A percentile compares a stretch with the other conserved stretches of the same genome.
phyloP scores from a whole-genome alignment of 345 rosid species.

The Eucalyptus tenuipes region DNA sequence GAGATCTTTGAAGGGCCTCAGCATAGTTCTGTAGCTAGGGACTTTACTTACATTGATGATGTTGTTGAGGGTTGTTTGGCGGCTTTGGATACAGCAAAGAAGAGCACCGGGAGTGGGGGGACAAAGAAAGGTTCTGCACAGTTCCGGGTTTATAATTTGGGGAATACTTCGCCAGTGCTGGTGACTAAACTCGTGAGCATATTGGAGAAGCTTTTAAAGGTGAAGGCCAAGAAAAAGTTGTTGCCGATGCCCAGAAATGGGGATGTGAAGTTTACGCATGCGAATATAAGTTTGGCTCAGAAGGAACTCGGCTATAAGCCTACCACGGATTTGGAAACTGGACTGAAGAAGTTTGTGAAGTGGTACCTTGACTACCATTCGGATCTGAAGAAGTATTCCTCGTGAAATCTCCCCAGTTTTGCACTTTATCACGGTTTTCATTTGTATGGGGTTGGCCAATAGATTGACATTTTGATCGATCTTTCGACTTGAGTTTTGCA shows the following conservation, averaged over 20 bases:
- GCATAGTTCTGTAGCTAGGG: slow-evolving; percentile 52
- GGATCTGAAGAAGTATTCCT: slow-evolving; percentile 26
- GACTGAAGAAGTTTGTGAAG: slow-evolving; percentile 60
- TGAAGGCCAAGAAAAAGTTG: slow-evolving; percentile 45
- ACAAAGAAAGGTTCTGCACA: slow-evolving; percentile 44
- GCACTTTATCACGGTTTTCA: background rate
- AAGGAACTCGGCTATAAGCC: slow-evolving; percentile 52
- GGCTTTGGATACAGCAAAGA: slow-evolving; percentile 51
- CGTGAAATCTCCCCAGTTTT: background rate
- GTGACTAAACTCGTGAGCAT: slow-evolving; percentile 44
- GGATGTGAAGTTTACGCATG: slow-evolving; percentile 54
- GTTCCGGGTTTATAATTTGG: slow-evolving; percentile 52
- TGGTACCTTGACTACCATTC: slow-evolving; percentile 52
- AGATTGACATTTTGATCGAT: background rate
- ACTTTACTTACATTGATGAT: slow-evolving; percentile 63
- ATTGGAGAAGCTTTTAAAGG: slow-evolving; percentile 50
- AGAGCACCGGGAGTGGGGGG: slow-evolving; percentile 71
- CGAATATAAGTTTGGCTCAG: slow-evolving; percentile 48
- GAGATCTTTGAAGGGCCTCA: slow-evolving; percentile 33
- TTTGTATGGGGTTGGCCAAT: background rate
- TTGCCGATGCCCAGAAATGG: slow-evolving; percentile 60
- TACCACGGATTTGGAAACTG: slow-evolving; percentile 41
- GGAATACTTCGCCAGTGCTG: slow-evolving; percentile 49
- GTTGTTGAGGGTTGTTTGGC: slow-evolving; percentile 56
- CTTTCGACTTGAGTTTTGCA: background rate